These are phyloP conservation scores for Corynespora cassiicola DNA, from an alignment of 2,329 filamentous ascomycete species.

Conservation along the genomic window DNA sequence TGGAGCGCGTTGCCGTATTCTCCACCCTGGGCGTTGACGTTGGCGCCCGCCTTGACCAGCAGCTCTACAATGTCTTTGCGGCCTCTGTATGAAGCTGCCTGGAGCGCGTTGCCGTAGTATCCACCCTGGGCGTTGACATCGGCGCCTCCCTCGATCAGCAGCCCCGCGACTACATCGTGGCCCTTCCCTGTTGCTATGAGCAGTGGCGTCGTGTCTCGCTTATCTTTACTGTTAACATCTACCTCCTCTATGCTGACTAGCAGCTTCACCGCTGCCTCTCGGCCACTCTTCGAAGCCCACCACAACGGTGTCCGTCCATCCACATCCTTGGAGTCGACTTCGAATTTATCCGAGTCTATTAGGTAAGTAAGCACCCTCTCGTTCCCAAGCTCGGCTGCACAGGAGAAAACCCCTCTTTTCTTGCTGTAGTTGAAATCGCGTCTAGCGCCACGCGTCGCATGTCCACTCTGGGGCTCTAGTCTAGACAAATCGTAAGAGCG, in stretches of 20 bases:
- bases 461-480: not conserved
- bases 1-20: too few species aligned
- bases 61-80: not conserved
- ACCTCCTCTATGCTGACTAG: conserved; percentile 3
- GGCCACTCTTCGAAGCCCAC: conserved; percentile 5
- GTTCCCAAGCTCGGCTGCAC: conserved; percentile 22
- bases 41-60: too few species aligned
- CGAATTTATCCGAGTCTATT: conserved; percentile 20
- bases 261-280: conserved; percentile 3
- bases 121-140: too few species aligned
- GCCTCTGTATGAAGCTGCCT: not conserved
- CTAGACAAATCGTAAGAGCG: not conserved
- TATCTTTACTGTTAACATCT: conserved; percentile 5
- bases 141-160: not conserved
- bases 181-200: not conserved
- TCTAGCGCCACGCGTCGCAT: conserved; percentile 1
- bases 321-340: conserved; percentile 14
- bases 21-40: not conserved
- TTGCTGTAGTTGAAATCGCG: conserved; percentile 11
- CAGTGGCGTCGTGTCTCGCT: conserved; percentile 1
- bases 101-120: not conserved
- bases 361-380: conserved; percentile 17
- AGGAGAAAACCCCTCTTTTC: conserved; percentile 21
- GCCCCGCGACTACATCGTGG: not conserved
- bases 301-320: conserved; percentile 5